Conservation (phyloP, 2,329 filamentous ascomycete species). For the Sporothrix globosa region DNA sequence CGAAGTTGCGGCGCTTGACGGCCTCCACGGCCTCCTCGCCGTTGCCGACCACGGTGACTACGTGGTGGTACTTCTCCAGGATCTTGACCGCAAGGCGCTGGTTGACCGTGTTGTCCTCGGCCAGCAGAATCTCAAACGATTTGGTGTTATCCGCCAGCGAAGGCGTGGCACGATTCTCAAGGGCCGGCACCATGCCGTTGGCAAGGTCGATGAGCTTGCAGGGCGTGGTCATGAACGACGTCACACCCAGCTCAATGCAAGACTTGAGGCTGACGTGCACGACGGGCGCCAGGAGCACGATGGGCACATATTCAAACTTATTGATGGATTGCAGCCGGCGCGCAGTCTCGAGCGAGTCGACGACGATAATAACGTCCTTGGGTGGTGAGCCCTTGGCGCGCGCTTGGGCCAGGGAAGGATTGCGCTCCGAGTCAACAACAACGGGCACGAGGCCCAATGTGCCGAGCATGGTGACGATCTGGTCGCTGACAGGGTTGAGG, state of each 20-base stretch:
- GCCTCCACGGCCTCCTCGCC: slow-evolving; percentile 89
- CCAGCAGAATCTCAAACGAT: slow-evolving; percentile 91
- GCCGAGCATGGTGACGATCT: slow-evolving; percentile 77
- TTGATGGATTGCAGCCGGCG: slow-evolving; percentile 81
- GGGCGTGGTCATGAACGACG: slow-evolving; percentile 98
- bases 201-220: slow-evolving; percentile 92
- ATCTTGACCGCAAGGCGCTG: slow-evolving; percentile 96
- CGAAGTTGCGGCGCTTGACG: slow-evolving; percentile 90
- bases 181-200: slow-evolving; percentile 92
- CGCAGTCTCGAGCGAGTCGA: slow-evolving; percentile 92
- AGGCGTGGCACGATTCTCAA: slow-evolving; percentile 90
- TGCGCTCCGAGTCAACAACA: slow-evolving; percentile 79
- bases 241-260: slow-evolving; percentile 90
- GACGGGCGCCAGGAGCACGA: slow-evolving; percentile 85
- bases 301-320: slow-evolving; percentile 96
- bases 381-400: slow-evolving; percentile 63
- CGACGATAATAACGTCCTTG: slow-evolving; percentile 95
- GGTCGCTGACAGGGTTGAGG: slow-evolving; percentile 72
- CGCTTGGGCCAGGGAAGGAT: slow-evolving; percentile 58
- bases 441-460: slow-evolving; percentile 79
- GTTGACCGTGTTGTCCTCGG: slow-evolving; percentile 97
- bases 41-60: slow-evolving; percentile 91
- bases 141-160: slow-evolving; percentile 91
- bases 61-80: slow-evolving; percentile 92
- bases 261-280: slow-evolving; percentile 93